Base-by-base conservation (phyloP, 129 eudicot genomes). In the Daucus carota region DNA sequence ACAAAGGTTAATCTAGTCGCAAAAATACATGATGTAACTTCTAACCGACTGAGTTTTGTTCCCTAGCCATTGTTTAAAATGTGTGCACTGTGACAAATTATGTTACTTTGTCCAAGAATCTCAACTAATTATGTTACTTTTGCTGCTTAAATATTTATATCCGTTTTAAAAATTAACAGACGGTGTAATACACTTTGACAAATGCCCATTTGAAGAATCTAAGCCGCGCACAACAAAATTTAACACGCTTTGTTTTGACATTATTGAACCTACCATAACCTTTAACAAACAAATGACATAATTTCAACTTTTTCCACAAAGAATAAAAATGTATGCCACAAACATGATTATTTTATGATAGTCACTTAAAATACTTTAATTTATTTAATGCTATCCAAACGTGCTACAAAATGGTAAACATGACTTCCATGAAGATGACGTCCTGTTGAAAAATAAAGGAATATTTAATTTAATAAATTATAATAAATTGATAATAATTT, bases 21-120 rank as follows among this genome's bases (percentile, higher is more conserved):
- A 54, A 0, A 9, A 54, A 54, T 54, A n/a, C n/a, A 54, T 54
- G n/a, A n/a, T 8, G 63, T 15, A 54, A 14, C 63, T 54, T n/a
- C 63, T 54, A 54, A 54, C 63, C 63, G n/a, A 54, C 63, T 54
- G 31, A 54, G n/a, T 54, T 54, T n/a, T 54, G 63, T 54, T 54
- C 29, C 63, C 63, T n/a, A 22, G 29, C 63, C 31, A 54, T 9
- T 54, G 63, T 54, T 54, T 9, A 54, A 54, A 26, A 54, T n/a
- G 31, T n/a, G 63, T n/a, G 63, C 31, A 54, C 5, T 54, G 10
- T 24, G 28, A 29, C 63, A 22, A 17, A 20, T 52, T 28, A 50
- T 0, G 20, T 52, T 22, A 52, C 0, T 22, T 52, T 52, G 29
- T 52, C 28, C 24, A 50, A 50, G 62, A 52, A 52, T 8, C 62